phyloP scores from a whole-genome alignment of 371 early-diverging fungal species.

The Mortierella sp. region DNA sequence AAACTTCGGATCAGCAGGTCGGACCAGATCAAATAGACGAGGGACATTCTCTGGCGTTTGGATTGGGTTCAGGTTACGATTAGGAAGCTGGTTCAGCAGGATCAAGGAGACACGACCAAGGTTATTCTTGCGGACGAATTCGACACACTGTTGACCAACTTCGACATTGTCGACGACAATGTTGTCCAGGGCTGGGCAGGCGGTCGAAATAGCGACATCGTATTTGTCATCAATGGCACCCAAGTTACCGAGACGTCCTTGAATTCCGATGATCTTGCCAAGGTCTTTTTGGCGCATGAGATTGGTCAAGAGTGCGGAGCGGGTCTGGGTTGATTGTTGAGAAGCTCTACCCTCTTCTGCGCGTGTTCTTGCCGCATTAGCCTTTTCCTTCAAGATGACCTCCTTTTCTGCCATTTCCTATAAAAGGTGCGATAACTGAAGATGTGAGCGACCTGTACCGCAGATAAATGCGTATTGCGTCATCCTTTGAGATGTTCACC shows the following conservation, averaged over 20 bases:
- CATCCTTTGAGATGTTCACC: background rate
- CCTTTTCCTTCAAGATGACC: constrained; percentile 27
- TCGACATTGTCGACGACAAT: constrained; percentile 98
- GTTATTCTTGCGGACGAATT: constrained; percentile 88
- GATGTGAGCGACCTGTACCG: background rate
- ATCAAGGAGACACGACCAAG: constrained; percentile 95
- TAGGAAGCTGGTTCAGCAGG: constrained; percentile 85
- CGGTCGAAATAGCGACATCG: constrained; percentile 97
- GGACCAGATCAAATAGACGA: constrained; percentile 94
- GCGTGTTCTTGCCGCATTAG: constrained; percentile 68
- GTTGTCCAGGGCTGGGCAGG: constrained; percentile 89
- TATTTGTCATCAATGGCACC: constrained; percentile 97
- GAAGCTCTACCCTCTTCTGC: constrained; percentile 77
- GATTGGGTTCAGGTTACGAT: constrained; percentile 65
- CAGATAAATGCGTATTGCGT: background rate
- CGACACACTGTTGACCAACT: constrained; percentile 94
- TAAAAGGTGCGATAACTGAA: background rate
- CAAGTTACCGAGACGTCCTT: constrained; percentile 97
- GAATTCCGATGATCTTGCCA: constrained; percentile 89
- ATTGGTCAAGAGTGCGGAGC: constrained; percentile 81
- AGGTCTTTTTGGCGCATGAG: constrained; percentile 85
- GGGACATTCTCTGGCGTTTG: constrained; percentile 88
- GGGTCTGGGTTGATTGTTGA: constrained; percentile 78
- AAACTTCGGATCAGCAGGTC: constrained; percentile 82
- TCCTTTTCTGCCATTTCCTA: constrained; percentile 41